Evolutionary conservation across 805 yeast species (phyloP).

Genomic region (Saturnispora dispora): DNA sequence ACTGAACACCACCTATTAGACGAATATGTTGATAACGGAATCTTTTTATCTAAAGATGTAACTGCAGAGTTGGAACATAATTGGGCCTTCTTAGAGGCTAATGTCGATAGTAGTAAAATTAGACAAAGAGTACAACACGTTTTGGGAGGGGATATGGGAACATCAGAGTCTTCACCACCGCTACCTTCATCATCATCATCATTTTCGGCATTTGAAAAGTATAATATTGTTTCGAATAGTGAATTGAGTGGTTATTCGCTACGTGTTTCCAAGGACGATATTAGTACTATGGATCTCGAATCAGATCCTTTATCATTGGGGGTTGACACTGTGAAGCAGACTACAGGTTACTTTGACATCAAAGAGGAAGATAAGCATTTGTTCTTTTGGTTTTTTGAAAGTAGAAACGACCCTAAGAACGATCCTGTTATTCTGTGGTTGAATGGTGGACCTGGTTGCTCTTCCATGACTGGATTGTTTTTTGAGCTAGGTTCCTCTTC

Average conservation of each 20-base stretch:
- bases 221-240: slow-evolving; percentile 6
- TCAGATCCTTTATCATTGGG: slow-evolving; percentile 58
- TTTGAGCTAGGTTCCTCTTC: slow-evolving; percentile 82
- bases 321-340: slow-evolving; percentile 73
- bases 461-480: slow-evolving; percentile 77
- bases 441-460: slow-evolving; percentile 94
- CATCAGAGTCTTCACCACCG: background rate
- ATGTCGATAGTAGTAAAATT: background rate
- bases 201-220: background rate
- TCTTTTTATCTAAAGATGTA: slow-evolving; percentile 2
- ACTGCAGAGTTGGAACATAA: slow-evolving; percentile 4
- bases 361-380: slow-evolving; percentile 62
- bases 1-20: slow-evolving; percentile 7
- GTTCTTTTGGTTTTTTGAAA: slow-evolving; percentile 75
- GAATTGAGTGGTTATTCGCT: slow-evolving; percentile 19
- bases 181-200: background rate
- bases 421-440: slow-evolving; percentile 87
- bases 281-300: background rate
- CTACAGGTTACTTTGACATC: slow-evolving; percentile 78
- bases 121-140: background rate
- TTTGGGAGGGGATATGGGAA: background rate
- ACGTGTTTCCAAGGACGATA: slow-evolving; percentile 12
- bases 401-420: slow-evolving; percentile 76
- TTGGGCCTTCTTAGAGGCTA: slow-evolving; percentile 11
- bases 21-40: slow-evolving; percentile 8